These are phyloP conservation scores for Ophiostoma tasmaniense DNA, from an alignment of 2,329 filamentous ascomycete species.

Conservation along the genomic window DNA sequence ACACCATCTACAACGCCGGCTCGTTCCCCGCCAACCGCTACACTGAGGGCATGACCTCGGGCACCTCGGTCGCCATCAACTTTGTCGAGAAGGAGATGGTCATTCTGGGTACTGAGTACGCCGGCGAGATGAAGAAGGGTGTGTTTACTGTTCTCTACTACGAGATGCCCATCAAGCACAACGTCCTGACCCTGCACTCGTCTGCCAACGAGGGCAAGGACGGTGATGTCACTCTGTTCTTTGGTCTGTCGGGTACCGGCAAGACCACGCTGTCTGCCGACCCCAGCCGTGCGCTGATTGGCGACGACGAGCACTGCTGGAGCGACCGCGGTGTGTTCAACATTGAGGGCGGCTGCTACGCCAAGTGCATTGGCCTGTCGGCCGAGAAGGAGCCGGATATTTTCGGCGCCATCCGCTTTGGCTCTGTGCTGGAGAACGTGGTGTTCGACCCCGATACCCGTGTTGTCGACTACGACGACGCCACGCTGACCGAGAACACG, in stretches of 20 bases:
- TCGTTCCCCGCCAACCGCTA: constrained; percentile 98
- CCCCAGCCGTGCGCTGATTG: constrained; percentile 90
- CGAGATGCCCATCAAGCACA: constrained; percentile 99
- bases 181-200: constrained; percentile 95
- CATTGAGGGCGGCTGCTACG: constrained; percentile 99
- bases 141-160: constrained; percentile 99
- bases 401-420: constrained; percentile 89
- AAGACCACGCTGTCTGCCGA: constrained; percentile 98
- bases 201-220: constrained; percentile 94
- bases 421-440: constrained; percentile 95
- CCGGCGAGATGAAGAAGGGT: constrained; percentile 96
- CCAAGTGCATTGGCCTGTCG: constrained; percentile 95
- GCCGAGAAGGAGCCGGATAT: constrained; percentile 99
- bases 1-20: constrained; percentile 99
- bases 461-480: constrained; percentile 89
- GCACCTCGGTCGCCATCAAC: constrained; percentile 97
- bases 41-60: constrained; percentile 97
- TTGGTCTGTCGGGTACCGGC: constrained; percentile 94
- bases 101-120: constrained; percentile 97
- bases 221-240: constrained; percentile 97
- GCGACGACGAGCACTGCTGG: constrained; percentile 99
- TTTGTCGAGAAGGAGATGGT: constrained; percentile 99
- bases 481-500: constrained; percentile 95
- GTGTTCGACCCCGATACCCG: constrained; percentile 90
- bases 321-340: constrained; percentile 95